phyloP scores from a whole-genome alignment of 2,329 filamentous ascomycete genomes.

The Paraphaeosphaeria minitans region DNA sequence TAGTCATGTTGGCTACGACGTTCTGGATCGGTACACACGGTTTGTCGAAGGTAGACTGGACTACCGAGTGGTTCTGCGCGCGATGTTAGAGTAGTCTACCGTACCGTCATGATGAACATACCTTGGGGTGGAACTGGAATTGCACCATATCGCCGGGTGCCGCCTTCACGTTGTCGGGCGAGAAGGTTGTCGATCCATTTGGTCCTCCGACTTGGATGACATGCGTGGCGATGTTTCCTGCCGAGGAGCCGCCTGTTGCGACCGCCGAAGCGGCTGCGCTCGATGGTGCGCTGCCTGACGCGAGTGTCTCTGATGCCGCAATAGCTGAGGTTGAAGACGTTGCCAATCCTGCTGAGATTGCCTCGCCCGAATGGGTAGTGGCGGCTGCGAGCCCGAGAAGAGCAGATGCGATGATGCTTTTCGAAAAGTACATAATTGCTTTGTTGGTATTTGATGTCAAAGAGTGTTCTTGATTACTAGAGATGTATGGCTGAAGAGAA shows the following conservation, averaged over 20 bases:
- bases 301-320: constrained; percentile 26
- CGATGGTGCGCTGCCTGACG: constrained; percentile 12
- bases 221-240: constrained; percentile 50
- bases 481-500: constrained; percentile 30
- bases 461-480: constrained; percentile 34
- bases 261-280: constrained; percentile 10
- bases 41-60: constrained; percentile 74
- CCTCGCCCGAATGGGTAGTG: constrained; percentile 24
- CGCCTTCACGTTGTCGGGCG: constrained; percentile 68
- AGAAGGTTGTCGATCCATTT: constrained; percentile 62
- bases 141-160: constrained; percentile 62
- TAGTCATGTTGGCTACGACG: constrained; percentile 52
- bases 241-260: constrained; percentile 14
- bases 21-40: constrained; percentile 68
- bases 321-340: constrained; percentile 14
- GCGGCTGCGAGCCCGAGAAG: constrained; percentile 38
- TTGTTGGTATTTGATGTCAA: constrained; percentile 18
- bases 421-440: constrained; percentile 44
- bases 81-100: constrained; percentile 15
- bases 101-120: constrained; percentile 24
- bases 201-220: constrained; percentile 68
- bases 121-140: constrained; percentile 59
- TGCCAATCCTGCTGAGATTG: constrained; percentile 2
- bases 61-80: constrained; percentile 73
- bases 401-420: constrained; percentile 36